Evolutionary conservation across 2,329 filamentous ascomycete genomes (phyloP), one percentile per base, ranked within the genome.

Genomic region (Ophiosphaerella narmari): DNA sequence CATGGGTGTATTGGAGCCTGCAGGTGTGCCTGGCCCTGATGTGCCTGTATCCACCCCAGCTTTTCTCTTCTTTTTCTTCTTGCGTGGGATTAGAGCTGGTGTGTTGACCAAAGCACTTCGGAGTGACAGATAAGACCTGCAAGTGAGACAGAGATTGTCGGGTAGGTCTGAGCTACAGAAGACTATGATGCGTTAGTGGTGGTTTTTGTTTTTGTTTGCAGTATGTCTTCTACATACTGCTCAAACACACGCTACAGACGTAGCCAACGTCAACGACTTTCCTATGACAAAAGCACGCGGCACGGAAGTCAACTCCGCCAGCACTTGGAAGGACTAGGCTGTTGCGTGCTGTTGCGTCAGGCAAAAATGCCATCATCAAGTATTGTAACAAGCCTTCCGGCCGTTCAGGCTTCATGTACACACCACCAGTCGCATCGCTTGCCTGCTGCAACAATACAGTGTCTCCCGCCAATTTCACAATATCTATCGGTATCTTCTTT

Each of bases 261-360:
- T 90, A 99, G 7, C 92, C 94, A 1, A 92, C 85, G 74, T 97
- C 91, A 37, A 99, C 88, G 16, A 97, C 91, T 32, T 85, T 85
- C 43, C 93, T 83, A 75, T 99, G 94, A 71, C 94, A 99, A 77
- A 99, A 99, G 71, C 94, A 99, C 3, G 94, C 94, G n/a, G 95
- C 93, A 37, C 94, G 86, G 72, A 99, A 99, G 75, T 99, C 95
- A 37, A 99, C 91, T 38, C 88, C 86, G 48, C 92, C 89, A 33
- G 90, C 87, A 7, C 89, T 90, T 0, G 94, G 92, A 4, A 88
- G 78, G 36, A 96, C 82, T 36, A 99, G 77, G 50, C 87, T 82
- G 39, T 81, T 74, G 8, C 86, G 77, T 18, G 82, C 82, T 12
- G 78, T 80, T 51, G 84, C 82, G 63, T 94, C 88, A 0, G 91